phyloP scores from a whole-genome alignment of 495 filamentous ascomycete genomes.

The Penicillium mononematosum region DNA sequence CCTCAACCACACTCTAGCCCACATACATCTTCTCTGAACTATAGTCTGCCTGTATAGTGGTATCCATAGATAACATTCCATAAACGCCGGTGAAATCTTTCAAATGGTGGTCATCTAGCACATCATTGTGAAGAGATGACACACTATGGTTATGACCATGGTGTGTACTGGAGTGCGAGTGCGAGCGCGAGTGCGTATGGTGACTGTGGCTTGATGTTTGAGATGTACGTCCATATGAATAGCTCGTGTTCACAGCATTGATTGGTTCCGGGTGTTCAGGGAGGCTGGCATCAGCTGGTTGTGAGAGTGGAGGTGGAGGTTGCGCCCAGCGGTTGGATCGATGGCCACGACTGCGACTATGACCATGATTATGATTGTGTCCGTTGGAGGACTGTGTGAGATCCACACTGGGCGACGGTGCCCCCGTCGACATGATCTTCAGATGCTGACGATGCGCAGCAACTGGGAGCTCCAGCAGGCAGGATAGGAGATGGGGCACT shows the following conservation, averaged over 20 bases:
- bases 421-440: slow-evolving; percentile 43
- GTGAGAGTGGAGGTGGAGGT: slow-evolving; percentile 33
- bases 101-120: slow-evolving; percentile 13
- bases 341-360: slow-evolving; percentile 43
- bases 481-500: slow-evolving; percentile 8
- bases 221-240: slow-evolving; percentile 25
- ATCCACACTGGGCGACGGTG: slow-evolving; percentile 34
- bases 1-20: not conserved
- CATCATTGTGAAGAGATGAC: slow-evolving; percentile 20
- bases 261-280: slow-evolving; percentile 21
- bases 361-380: slow-evolving; percentile 33
- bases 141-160: slow-evolving; percentile 20
- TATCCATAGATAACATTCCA: not conserved
- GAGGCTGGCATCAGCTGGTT: slow-evolving; percentile 21
- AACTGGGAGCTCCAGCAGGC: slow-evolving; percentile 8
- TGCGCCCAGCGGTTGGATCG: slow-evolving; percentile 40
- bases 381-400: slow-evolving; percentile 29
- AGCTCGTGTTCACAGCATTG: slow-evolving; percentile 16
- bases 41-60: slow-evolving; percentile 1
- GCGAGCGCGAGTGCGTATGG: slow-evolving; percentile 30
- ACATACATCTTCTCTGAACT: slow-evolving; percentile 20
- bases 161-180: slow-evolving; percentile 31
- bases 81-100: slow-evolving; percentile 1
- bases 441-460: slow-evolving; percentile 11
- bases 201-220: slow-evolving; percentile 8